A percentile compares a stretch with the other conserved stretches of the same genome.
Evolutionary conservation across 2,329 filamentous ascomycete genomes (phyloP).

Genomic region (Aspergillus latus): DNA sequence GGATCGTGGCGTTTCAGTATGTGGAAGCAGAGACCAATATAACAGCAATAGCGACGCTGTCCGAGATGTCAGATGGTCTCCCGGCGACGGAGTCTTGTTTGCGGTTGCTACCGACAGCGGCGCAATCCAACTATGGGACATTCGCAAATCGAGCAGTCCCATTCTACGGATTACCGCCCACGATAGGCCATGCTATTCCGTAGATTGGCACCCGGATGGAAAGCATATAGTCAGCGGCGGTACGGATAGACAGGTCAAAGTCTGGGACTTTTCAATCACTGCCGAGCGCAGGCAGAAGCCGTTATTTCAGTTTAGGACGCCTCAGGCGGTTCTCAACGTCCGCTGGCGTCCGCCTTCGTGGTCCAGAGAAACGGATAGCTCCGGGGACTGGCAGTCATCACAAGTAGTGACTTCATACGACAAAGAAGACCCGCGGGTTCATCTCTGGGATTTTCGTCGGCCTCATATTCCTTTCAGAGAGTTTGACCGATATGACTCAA

Average conservation of each 20-base stretch:
- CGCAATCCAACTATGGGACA: conserved; percentile 64
- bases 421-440: conserved; percentile 59
- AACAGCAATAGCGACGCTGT: conserved; percentile 61
- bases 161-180: conserved; percentile 63
- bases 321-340: conserved; percentile 62
- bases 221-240: conserved; percentile 64
- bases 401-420: conserved; percentile 64
- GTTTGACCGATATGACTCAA: conserved; percentile 55
- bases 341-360: conserved; percentile 63
- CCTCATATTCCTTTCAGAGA: conserved; percentile 63
- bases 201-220: conserved; percentile 68
- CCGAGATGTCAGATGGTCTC: conserved; percentile 65
- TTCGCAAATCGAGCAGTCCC: conserved; percentile 56
- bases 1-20: conserved; percentile 51
- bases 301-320: conserved; percentile 58
- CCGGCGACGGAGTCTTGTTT: conserved; percentile 61
- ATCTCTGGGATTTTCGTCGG: conserved; percentile 65
- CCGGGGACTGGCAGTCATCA: conserved; percentile 59
- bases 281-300: conserved; percentile 60
- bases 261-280: conserved; percentile 63
- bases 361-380: conserved; percentile 52
- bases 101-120: conserved; percentile 65
- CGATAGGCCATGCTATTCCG: conserved; percentile 59
- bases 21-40: conserved; percentile 57
- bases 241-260: conserved; percentile 60